phyloP scores from a whole-genome alignment of 2,329 filamentous ascomycete genomes.

The Penicillium sp. region DNA sequence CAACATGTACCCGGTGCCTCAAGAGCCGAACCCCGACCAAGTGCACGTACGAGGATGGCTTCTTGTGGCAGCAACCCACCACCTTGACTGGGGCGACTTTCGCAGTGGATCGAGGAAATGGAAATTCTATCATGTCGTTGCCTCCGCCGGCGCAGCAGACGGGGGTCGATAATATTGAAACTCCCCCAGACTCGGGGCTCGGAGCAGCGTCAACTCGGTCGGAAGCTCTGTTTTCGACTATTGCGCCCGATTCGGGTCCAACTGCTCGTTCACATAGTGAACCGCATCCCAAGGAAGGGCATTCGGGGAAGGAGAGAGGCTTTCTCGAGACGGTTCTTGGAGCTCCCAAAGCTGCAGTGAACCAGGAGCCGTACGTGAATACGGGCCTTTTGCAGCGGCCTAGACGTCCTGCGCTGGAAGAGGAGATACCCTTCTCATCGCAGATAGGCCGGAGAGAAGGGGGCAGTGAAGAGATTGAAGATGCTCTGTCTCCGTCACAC shows the following conservation, averaged over 20 bases:
- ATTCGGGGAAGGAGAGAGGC: conserved; percentile 27
- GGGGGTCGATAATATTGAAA: conserved; percentile 22
- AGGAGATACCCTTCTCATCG: conserved; percentile 2
- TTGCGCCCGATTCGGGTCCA: conserved; percentile 11
- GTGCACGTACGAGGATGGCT: conserved; percentile 45
- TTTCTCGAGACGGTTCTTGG: conserved; percentile 40
- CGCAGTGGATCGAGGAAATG: conserved; percentile 24
- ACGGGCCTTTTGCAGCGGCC: conserved; percentile 32
- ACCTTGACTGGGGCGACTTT: conserved; percentile 33
- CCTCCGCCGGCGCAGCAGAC: conserved; percentile 24
- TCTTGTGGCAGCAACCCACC: conserved; percentile 42
- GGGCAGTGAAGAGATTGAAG: conserved; percentile 24
- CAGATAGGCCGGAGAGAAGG: conserved; percentile 13
- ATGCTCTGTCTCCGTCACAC: conserved; percentile 31
- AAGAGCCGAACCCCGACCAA: conserved; percentile 39
- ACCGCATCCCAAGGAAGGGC: conserved; percentile 7
- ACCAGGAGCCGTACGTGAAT: conserved; percentile 34
- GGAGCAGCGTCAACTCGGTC: conserved; percentile 27
- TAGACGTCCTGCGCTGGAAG: conserved; percentile 16
- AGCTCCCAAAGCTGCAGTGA: conserved; percentile 35
- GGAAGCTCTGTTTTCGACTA: conserved; percentile 17
- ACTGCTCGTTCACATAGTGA: conserved; percentile 3
- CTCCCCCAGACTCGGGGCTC: conserved; percentile 36
- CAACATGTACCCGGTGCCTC: conserved; percentile 41
- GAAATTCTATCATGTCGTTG: conserved; percentile 20